Evolutionary conservation across 495 filamentous ascomycete species (phyloP).

Genomic region (Bombardia bombarda): DNA sequence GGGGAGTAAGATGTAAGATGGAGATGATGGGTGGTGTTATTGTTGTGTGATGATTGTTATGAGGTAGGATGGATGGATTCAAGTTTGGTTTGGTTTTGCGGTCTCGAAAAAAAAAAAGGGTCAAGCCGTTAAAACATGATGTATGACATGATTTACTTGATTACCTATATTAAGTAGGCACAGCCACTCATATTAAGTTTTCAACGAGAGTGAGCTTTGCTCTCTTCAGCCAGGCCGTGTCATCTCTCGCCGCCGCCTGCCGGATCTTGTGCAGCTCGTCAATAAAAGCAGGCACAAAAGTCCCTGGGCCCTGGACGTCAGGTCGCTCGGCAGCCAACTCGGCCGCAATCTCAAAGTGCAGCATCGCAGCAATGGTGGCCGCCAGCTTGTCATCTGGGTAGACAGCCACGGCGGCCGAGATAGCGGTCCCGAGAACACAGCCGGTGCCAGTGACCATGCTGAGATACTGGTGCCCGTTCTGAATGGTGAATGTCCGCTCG

Average conservation of each 20-base stretch:
- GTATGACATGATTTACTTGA: too few relatives aligned
- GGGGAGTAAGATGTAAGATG: too few relatives aligned
- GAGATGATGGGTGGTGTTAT: too few relatives aligned
- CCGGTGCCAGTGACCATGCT: slow-evolving; percentile 83
- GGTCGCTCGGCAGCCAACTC: slow-evolving; percentile 57
- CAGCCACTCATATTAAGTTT: background rate
- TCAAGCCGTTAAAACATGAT: too few relatives aligned
- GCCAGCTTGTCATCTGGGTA: slow-evolving; percentile 55
- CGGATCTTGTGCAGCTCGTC: slow-evolving; percentile 56
- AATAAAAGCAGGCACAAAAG: slow-evolving; percentile 80
- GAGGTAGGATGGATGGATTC: too few relatives aligned
- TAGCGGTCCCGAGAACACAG: slow-evolving; percentile 74
- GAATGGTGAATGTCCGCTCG: slow-evolving; percentile 50
- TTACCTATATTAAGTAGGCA: too few relatives aligned
- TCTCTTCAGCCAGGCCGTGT: slow-evolving; percentile 46
- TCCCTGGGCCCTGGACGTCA: slow-evolving; percentile 71
- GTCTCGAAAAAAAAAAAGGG: too few relatives aligned
- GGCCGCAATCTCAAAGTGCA: slow-evolving; percentile 81
- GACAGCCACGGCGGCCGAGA: slow-evolving; percentile 64
- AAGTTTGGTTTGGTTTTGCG: too few relatives aligned
- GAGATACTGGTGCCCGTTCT: slow-evolving; percentile 72
- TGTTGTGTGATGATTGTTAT: too few relatives aligned
- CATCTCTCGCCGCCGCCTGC: slow-evolving; percentile 35
- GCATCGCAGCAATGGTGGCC: slow-evolving; percentile 56
- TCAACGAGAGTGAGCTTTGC: slow-evolving; percentile 38